Evolutionary conservation across 1,139 yeast species (phyloP), one percentile per base, ranked within the genome.

Genomic region (Pichia sp.): DNA sequence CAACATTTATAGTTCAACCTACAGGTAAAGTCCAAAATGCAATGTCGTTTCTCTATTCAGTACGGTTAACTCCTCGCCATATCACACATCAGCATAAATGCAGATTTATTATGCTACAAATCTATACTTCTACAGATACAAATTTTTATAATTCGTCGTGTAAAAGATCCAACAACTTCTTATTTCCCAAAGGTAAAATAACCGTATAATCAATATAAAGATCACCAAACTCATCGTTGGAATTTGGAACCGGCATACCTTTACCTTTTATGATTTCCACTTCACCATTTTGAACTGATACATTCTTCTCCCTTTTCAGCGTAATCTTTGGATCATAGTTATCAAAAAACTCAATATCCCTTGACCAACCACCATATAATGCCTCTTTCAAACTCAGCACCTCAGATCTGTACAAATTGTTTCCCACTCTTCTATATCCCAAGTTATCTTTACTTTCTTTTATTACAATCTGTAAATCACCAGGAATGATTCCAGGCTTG

Each of bases 351-450:
- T 73, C 74, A 33, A 92, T 69, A 8, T 62, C 61, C 45, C 96
- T 70, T 37, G 64, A 59, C 97, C 98, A 92, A 11, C 81, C 87
- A 23, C 98, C 98, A 5, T 60, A 42, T 6, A 77, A 45, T 0
- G 97, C 85, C 61, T 92, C 97, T 47, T 73, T 70, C 44, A 81
- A 69, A 2, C 84, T 76, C 41, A 92, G 61, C 1, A 77, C 81
- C 61, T 92, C 97, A 1, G 88, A 85, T 51, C 98, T 70, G 67
- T 83, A 90, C 52, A 92, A 67, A 58, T 85, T 71, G 52, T 72
- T 62, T 29, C 85, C 85, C 48, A 87, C 73, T 55, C 98, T 75
- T 61, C 96, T 75, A 67, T 83, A 92, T 3, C 98, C 98, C 76
- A 87, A 65, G 59, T 83, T 82, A 33, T 69, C 68, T 10, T 55